Percentiles rank a stretch among this genome's conserved stretches.
phyloP scores from a whole-genome alignment of 116 monocot genomes.

The Papilionanthe hybrid region DNA sequence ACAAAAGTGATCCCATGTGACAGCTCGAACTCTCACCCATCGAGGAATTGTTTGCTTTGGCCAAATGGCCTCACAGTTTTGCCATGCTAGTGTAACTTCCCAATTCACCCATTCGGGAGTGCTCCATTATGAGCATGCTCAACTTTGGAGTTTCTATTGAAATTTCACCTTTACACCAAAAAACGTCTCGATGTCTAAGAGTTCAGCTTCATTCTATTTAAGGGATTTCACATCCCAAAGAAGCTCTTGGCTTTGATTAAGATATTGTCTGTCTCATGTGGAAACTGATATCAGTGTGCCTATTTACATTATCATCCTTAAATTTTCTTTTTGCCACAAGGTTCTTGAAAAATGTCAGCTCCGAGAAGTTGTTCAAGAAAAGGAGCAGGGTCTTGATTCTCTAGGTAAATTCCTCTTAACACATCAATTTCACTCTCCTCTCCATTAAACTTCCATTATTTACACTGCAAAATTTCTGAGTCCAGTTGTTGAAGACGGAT shows the following conservation, averaged over 20 bases:
- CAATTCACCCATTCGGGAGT: too few species aligned
- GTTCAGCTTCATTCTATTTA: too few species aligned
- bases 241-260: background rate
- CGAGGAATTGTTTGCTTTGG: too few species aligned
- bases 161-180: too few species aligned
- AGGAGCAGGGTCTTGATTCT: conserved; percentile 64
- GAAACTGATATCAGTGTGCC: background rate
- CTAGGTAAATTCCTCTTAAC: conserved; percentile 31
- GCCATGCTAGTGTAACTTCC: too few species aligned
- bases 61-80: too few species aligned
- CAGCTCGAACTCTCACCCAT: too few species aligned
- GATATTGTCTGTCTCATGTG: background rate
- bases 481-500: conserved; percentile 64
- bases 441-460: background rate
- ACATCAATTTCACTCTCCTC: background rate
- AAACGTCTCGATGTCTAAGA: too few species aligned
- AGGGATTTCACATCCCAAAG: too few species aligned
- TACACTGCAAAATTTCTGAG: background rate
- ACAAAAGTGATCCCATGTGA: too few species aligned
- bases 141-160: too few species aligned
- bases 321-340: conserved; percentile 16
- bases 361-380: conserved; percentile 50
- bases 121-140: too few species aligned
- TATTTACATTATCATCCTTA: background rate
- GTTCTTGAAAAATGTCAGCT: conserved; percentile 85